Base-by-base conservation (phyloP, 2,329 filamentous ascomycete genomes). In the Colletotrichum cereale region DNA sequence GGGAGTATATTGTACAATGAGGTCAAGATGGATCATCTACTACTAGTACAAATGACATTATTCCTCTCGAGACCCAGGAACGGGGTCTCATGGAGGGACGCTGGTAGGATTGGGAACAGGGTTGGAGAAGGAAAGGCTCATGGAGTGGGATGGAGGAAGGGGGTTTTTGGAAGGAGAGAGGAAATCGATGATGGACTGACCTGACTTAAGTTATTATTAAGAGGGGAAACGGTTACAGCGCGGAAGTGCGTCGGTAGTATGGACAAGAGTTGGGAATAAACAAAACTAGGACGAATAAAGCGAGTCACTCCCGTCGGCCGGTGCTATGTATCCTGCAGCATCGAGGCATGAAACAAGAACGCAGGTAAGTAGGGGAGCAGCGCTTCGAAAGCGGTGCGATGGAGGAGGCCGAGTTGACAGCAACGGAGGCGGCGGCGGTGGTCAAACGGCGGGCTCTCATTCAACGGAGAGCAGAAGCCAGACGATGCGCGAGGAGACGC, bases 71-170 rank as follows among this genome's bases (percentile, higher is more conserved):
- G 79, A 80, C 79, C 80, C 80, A 72, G 31, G 29, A 26, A 73
- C 76, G 76, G 80, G 80, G 80, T 80, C 79, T 75, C 80, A 80
- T 80, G 72, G 73, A 73, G 71, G 66, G 71, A 50, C 18, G 71
- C 73, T 73, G 73, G 74, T 73, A 74, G 70, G 70, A 44, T 69
- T 67, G 72, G 44, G 72, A 61, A 61, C n/a, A 3, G 70, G 16
- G 57, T 60, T 60, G 61, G 29, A 12, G 6, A 47, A 60, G 55
- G 62, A 66, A 53, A 75, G 76, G 67, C 40, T 57, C 69, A 70
- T 75, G 70, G 65, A 73, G 63, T 65, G 71, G 70, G 73, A 73
- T 67, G 72, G 75, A 68, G 66, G 73, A 71, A 72, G 61, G n/a
- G n/a, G n/a, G n/a, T n/a, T n/a, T n/a, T n/a, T 57, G 70, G 65